phyloP scores from a whole-genome alignment of 768 basidiomycete species.

The Amylocystis lapponica region DNA sequence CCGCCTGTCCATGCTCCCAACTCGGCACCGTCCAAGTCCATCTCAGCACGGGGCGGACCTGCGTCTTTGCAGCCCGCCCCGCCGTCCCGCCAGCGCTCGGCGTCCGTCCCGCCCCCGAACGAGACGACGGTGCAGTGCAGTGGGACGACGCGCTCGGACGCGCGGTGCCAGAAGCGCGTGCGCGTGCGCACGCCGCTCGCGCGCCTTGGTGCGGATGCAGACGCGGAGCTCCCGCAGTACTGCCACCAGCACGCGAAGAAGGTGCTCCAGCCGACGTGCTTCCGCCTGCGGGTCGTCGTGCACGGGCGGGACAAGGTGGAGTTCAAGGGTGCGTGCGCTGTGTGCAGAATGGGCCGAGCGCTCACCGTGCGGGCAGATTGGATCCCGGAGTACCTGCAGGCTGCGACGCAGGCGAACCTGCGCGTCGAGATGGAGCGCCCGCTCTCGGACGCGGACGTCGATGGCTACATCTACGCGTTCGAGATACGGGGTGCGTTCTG shows the following conservation, averaged over 20 bases:
- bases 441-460: slow-evolving; percentile 49
- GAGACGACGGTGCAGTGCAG: slow-evolving; percentile 41
- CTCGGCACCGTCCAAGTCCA: slow-evolving; percentile 10
- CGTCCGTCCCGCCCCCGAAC: slow-evolving; percentile 15
- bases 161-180: slow-evolving; percentile 47
- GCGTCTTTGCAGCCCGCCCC: slow-evolving; percentile 3
- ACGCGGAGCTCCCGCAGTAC: slow-evolving; percentile 38
- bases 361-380: slow-evolving; percentile 40
- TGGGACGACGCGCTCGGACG: slow-evolving; percentile 59
- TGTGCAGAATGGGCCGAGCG: no score
- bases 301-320: no score
- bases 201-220: slow-evolving; percentile 25
- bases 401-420: slow-evolving; percentile 53
- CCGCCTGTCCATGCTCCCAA: slow-evolving; percentile 7
- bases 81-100: slow-evolving; percentile 8
- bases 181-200: slow-evolving; percentile 34
- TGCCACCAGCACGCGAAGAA: slow-evolving; percentile 63
- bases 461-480: slow-evolving; percentile 79
- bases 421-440: slow-evolving; percentile 49
- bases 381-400: slow-evolving; percentile 60
- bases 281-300: slow-evolving; percentile 35
- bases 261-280: slow-evolving; percentile 47
- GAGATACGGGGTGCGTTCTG: slow-evolving; percentile 59
- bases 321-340: no score
- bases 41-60: neutral